Evolutionary conservation across 805 yeast species (phyloP), one percentile per base, ranked within the genome.

Genomic region (Metschnikowia picachoensis): DNA sequence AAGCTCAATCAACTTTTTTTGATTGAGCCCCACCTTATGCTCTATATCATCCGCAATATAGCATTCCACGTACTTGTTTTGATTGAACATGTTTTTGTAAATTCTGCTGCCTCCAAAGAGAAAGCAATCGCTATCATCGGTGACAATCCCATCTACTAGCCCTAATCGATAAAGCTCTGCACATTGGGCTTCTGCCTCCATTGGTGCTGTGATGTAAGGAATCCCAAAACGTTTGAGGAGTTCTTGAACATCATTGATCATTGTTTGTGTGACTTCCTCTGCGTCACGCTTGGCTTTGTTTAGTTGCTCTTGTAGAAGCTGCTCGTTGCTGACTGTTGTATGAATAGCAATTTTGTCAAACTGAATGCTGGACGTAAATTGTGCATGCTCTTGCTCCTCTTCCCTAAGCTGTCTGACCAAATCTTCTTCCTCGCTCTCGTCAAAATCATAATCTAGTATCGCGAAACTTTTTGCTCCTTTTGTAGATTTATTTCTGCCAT

Each of bases 101-200:
- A 94, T 79, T 35, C 69, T 73, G 44, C 80, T 79, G 1, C 96
- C 96, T 0, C 98, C 98, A 71, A 94, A 94, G 32, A 94, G 65
- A 56, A 94, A 94, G 41, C 95, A 90, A 76, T 94, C 99, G 54
- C 96, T 88, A 70, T 94, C 99, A 66, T 94, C 99, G 0, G 99
- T 94, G 20, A 94, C 83, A 6, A 94, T 85, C 0, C 99, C 99
- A 64, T 94, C 98, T 4, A 92, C 97, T 15, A 94, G 69, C 0
- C 77, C 79, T 17, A 90, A 63, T n/a, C 65, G 60, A 34, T 80
- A 64, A 7, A 94, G 66, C 53, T 85, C 87, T 0, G 96, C 97
- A 67, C 99, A 94, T 60, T 94, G 99, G 0, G 99, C 98, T 67
- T 94, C 99, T 1, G 99, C 99, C 66, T 94, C 99, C 91, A 89